Percentiles rank a stretch among this genome's conserved stretches.
These are phyloP conservation scores for Hypoxylon cercidicola DNA, from an alignment of 495 filamentous ascomycete genomes.

Conservation along the genomic window DNA sequence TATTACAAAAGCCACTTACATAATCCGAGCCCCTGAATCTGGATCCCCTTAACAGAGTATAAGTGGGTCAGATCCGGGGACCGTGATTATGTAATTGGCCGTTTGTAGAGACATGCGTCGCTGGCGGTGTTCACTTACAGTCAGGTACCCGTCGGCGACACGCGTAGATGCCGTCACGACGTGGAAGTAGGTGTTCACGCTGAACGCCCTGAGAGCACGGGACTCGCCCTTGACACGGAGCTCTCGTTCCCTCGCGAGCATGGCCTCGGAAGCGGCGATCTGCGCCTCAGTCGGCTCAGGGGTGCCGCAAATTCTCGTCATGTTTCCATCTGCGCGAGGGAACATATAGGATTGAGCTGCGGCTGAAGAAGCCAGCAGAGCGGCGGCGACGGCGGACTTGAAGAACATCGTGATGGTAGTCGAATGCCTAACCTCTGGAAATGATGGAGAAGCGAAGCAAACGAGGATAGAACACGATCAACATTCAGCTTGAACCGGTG, in stretches of 20 bases:
- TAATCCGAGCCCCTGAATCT: too few species aligned
- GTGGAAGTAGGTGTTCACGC: constrained; percentile 70
- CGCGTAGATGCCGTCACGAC: constrained; percentile 62
- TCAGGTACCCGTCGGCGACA: constrained; percentile 62
- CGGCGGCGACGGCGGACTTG: constrained; percentile 45
- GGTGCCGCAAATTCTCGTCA: constrained; percentile 50
- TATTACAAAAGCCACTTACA: too few species aligned
- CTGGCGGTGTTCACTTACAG: constrained; percentile 49
- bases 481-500: not conserved
- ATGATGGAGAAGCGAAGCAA: too few species aligned
- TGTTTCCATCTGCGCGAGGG: constrained; percentile 22
- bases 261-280: constrained; percentile 45
- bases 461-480: not conserved
- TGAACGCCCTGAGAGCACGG: constrained; percentile 44
- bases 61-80: too few species aligned
- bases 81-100: too few species aligned
- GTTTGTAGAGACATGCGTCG: constrained; percentile 1
- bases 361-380: constrained; percentile 46
- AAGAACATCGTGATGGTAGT: constrained; percentile 48
- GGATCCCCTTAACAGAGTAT: too few species aligned
- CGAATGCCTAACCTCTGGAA: not conserved
- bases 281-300: constrained; percentile 54
- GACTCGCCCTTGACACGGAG: constrained; percentile 37
- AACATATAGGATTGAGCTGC: constrained; percentile 42
- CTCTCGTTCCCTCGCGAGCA: constrained; percentile 44